These are phyloP conservation scores for Adenanthera pavonina DNA, from an alignment of 306 rosid genomes.

Conservation along the genomic window DNA sequence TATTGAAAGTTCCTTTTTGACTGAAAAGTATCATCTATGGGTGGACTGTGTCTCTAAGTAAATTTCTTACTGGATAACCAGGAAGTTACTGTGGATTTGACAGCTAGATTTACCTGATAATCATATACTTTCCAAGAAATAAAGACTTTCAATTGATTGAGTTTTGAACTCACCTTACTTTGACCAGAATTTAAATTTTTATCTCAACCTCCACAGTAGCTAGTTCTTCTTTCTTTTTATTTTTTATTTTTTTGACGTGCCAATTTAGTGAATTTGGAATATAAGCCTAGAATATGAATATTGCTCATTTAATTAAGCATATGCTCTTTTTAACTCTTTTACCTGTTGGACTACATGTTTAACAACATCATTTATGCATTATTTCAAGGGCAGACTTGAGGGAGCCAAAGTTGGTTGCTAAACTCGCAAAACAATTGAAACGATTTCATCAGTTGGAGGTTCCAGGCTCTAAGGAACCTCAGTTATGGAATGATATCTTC, in stretches of 20 bases:
- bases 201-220: background rate
- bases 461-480: constrained; percentile 93
- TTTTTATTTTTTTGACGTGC: constrained; percentile 12
- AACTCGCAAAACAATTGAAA: constrained; percentile 71
- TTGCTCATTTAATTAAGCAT: constrained; percentile 12
- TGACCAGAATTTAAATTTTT: background rate
- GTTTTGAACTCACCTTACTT: background rate
- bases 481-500: constrained; percentile 79
- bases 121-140: background rate
- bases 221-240: too few relatives aligned
- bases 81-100: constrained; percentile 1
- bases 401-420: constrained; percentile 73
- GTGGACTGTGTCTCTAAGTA: constrained; percentile 18
- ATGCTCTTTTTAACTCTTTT: constrained; percentile 32
- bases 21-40: constrained; percentile 20
- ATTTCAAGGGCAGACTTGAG: constrained; percentile 73
- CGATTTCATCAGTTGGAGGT: constrained; percentile 80
- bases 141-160: background rate
- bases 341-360: constrained; percentile 26
- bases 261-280: constrained; percentile 12
- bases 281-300: constrained; percentile 15
- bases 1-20: constrained; percentile 1
- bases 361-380: constrained; percentile 35
- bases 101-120: constrained; percentile 14
- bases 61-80: constrained; percentile 11